Evolutionary conservation across 2,329 filamentous ascomycete species (phyloP).

Genomic region (Aspergillus amoenus): DNA sequence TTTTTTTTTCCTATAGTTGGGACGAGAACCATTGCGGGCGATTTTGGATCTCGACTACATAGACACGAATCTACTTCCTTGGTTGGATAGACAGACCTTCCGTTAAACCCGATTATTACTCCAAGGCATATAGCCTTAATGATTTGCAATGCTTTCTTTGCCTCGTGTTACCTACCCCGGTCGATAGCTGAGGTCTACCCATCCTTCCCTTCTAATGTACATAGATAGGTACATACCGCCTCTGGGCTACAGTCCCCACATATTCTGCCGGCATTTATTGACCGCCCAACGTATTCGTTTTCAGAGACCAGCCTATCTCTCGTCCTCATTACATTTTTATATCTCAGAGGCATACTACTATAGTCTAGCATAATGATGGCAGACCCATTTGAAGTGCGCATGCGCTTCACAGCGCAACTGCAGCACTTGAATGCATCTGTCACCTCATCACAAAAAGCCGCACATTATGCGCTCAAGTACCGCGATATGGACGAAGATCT

Average conservation of each 20-base stretch:
- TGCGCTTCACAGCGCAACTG: constrained; percentile 90
- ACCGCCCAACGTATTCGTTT: constrained; percentile 19
- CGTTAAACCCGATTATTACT: neutral
- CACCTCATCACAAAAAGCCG: constrained; percentile 85
- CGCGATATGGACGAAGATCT: constrained; percentile 94
- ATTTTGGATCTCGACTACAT: neutral
- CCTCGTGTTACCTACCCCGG: too few species aligned
- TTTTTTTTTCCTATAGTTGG: neutral
- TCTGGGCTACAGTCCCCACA: constrained; percentile 11
- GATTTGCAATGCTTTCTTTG: too few species aligned
- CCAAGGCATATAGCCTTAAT: neutral
- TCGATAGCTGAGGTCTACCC: too few species aligned
- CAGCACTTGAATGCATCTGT: constrained; percentile 89
- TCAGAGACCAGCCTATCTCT: neutral
- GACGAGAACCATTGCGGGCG: neutral
- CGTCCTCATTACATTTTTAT: neutral
- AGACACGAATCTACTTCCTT: neutral
- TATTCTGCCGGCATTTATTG: constrained; percentile 23
- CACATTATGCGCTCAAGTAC: constrained; percentile 91
- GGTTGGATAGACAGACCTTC: neutral
- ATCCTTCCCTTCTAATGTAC: neutral
- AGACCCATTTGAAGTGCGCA: constrained; percentile 96
- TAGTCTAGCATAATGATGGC: constrained; percentile 53
- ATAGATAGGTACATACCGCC: constrained; percentile 11
- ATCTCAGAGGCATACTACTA: neutral